Percentiles rank a stretch among this genome's conserved stretches.
Evolutionary conservation across 306 rosid species (phyloP).

Genomic region (Quercus cerris): DNA sequence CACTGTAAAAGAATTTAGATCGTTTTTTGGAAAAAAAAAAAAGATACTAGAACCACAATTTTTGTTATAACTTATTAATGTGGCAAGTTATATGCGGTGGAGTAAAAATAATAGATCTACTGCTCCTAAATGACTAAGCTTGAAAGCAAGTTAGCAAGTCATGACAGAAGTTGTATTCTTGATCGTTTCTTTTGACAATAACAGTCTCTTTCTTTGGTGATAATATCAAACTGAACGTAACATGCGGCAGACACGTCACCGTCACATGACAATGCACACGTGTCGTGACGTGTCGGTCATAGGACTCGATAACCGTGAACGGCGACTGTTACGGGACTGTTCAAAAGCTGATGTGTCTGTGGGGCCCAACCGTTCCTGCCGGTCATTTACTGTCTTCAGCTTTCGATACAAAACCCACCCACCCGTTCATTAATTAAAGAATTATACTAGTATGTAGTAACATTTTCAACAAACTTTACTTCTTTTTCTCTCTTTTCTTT

Average conservation of each 20-base stretch:
- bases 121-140: no score
- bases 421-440: neutral
- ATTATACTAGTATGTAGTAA: neutral
- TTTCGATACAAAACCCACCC: conserved; percentile 5
- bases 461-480: neutral
- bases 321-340: conserved; percentile 13
- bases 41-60: accelerated
- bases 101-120: no score
- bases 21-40: no score
- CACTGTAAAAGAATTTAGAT: no score
- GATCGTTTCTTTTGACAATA: no score
- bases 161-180: no score
- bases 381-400: neutral
- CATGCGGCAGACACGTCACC: neutral
- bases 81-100: accelerated
- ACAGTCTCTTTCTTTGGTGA: neutral
- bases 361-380: conserved; percentile 6
- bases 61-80: accelerated
- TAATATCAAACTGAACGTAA: neutral
- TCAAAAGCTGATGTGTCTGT: neutral
- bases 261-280: neutral
- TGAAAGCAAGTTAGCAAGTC: accelerated
- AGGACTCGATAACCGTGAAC: neutral
- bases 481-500: neutral
- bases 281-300: conserved; percentile 10